phyloP scores from a whole-genome alignment of 1,139 yeast genomes.

The Scheffersomyces stambukii region DNA sequence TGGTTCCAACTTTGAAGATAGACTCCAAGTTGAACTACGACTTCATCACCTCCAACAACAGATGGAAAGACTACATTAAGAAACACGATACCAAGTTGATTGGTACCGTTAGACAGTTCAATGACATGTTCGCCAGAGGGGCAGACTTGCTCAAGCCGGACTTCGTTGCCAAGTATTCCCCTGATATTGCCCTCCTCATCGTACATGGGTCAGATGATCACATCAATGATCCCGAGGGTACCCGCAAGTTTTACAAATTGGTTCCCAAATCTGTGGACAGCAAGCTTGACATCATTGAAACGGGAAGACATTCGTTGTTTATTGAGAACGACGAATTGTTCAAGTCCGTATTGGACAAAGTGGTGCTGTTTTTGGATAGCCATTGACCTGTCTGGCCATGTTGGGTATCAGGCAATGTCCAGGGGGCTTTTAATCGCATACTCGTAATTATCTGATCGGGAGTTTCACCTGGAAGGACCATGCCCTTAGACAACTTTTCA shows the following conservation, averaged over 20 bases:
- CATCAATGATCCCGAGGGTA: constrained; percentile 54
- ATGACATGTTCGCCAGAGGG: constrained; percentile 69
- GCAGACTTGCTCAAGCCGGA: constrained; percentile 41
- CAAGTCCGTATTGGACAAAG: constrained; percentile 25
- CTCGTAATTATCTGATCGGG: too few species aligned
- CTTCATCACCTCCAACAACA: constrained; percentile 51
- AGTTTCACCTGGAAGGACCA: too few species aligned
- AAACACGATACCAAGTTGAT: constrained; percentile 37
- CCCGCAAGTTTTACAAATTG: constrained; percentile 42
- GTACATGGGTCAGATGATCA: constrained; percentile 38
- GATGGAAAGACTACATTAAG: constrained; percentile 42
- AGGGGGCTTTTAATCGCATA: too few species aligned
- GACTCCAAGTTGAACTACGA: constrained; percentile 55
- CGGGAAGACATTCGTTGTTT: constrained; percentile 43
- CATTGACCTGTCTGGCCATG: constrained; percentile 3
- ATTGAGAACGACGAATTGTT: constrained; percentile 41
- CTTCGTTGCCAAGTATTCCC: constrained; percentile 39
- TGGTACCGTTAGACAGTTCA: constrained; percentile 38
- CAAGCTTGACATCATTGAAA: constrained; percentile 18
- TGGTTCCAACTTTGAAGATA: constrained; percentile 52
- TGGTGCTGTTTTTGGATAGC: constrained; percentile 35
- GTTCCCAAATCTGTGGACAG: constrained; percentile 26
- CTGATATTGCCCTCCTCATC: constrained; percentile 44
- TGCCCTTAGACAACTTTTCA: too few species aligned
- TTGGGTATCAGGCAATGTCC: too few species aligned